Evolutionary conservation across 345 rosid genomes (phyloP).

Genomic region (Bretschneidera sinensis): DNA sequence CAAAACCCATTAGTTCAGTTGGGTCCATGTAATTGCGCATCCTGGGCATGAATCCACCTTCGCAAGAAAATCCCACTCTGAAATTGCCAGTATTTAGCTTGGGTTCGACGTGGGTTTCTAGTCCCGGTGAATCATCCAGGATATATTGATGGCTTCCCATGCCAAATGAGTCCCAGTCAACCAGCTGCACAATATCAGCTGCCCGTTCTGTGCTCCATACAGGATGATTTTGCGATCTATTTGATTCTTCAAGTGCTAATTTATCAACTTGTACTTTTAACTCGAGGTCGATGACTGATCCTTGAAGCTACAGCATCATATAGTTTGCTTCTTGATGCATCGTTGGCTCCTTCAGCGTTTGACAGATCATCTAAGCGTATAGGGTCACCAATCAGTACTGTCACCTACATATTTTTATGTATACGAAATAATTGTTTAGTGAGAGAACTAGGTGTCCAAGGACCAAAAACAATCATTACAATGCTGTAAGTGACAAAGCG

Average conservation of each 20-base stretch:
- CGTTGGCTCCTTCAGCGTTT: slow-evolving; percentile 32
- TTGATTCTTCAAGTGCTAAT: slow-evolving; percentile 45
- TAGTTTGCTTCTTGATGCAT: slow-evolving; percentile 55
- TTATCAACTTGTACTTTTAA: slow-evolving; percentile 67
- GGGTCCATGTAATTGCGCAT: slow-evolving; percentile 50
- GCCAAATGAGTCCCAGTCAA: slow-evolving; percentile 63
- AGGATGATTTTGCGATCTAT: slow-evolving; percentile 14
- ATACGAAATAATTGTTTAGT: background rate
- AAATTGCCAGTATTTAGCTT: slow-evolving; percentile 1
- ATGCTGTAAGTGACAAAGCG: background rate
- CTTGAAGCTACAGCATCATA: slow-evolving; percentile 87
- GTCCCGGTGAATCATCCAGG: slow-evolving; percentile 7
- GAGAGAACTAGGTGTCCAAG: background rate
- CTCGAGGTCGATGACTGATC: slow-evolving; percentile 52
- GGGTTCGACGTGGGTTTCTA: slow-evolving; percentile 5
- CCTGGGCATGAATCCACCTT: slow-evolving; percentile 37
- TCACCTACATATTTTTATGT: slow-evolving; percentile 51
- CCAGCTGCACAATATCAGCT: slow-evolving; percentile 33
- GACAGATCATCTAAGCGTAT: slow-evolving; percentile 70
- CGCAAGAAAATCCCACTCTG: slow-evolving; percentile 28
- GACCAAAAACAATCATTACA: background rate
- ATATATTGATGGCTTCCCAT: slow-evolving; percentile 24
- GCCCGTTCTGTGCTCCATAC: slow-evolving; percentile 30
- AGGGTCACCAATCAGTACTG: slow-evolving; percentile 84
- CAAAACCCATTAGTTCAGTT: slow-evolving; percentile 66